Base-by-base conservation (phyloP, 192 early-diverging fungal genomes). In the Backusella morwellensis region DNA sequence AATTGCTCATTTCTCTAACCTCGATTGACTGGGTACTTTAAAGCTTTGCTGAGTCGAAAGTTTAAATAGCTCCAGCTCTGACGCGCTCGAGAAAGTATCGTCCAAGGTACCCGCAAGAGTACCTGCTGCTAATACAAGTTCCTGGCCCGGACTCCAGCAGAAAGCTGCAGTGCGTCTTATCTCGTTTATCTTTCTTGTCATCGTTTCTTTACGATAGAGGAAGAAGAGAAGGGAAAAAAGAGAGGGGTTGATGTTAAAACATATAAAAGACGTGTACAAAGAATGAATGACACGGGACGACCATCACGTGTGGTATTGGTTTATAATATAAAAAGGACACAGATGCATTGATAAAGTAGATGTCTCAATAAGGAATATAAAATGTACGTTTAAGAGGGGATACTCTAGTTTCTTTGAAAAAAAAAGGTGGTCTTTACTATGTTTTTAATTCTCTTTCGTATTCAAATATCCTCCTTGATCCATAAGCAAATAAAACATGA, bases 71-170 rank as follows among this genome's bases (percentile, higher is more conserved):
- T 97, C 98, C 41, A 99, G 88, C 77, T 92, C 89, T 6, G 97
- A 91, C 11, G 90, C 88, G 75, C 93, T 96, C 68, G 91, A 94
- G 80, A 97, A 97, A 15, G 93, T 92, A 44, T 94, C 96, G 85
- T 99, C 97, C 72, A 99, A 88, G 17, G 97, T 96, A 4, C 96
- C 97, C 3, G 98, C 93, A n/a, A 96, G 94, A 6, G 98, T 97
- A 59, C 96, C 97, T 8, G 91, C 85, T 6, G 97, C 98, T 69
- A 99, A 85, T 41, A 89, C 77, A 29, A 91, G 86, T 75, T 94
- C 56, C 23, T 59, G 92, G 40, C 87, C 86, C 5, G 92, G 93
- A 35, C 90, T 86, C 98, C 98, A 98, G 19, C 95, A 93, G 66
- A 95, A 86, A 14, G 94, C 95, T 7, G 96, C 92, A 32, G 96